These are phyloP conservation scores for Akanthomyces dipterigenus DNA, from an alignment of 2,329 filamentous ascomycete genomes.

Conservation along the genomic window DNA sequence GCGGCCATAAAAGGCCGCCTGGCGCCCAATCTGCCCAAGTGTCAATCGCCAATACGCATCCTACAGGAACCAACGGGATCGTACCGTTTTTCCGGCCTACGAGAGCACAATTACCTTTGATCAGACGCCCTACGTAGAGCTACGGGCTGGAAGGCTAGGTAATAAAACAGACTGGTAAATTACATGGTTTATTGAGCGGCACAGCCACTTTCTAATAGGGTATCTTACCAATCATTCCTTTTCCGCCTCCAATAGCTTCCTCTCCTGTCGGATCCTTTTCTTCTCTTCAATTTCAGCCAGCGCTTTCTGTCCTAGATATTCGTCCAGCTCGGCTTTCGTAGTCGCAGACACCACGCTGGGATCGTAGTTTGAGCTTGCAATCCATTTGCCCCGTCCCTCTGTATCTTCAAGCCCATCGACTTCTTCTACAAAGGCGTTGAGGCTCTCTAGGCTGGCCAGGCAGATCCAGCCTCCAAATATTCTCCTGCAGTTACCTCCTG, in stretches of 20 bases:
- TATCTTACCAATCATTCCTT: too few species aligned
- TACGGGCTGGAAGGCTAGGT: too few species aligned
- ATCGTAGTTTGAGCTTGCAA: neutral
- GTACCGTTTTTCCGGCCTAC: too few species aligned
- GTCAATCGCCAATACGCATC: too few species aligned
- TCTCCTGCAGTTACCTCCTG: neutral
- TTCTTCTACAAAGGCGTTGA: neutral
- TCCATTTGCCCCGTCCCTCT: neutral
- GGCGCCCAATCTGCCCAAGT: too few species aligned
- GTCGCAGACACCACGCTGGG: neutral
- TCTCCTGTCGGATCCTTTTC: constrained; percentile 1
- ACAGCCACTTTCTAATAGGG: too few species aligned
- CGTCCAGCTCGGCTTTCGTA: constrained; percentile 4
- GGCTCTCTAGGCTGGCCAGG: constrained; percentile 4
- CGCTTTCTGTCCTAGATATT: neutral
- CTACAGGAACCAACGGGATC: too few species aligned
- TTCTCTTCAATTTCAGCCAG: neutral
- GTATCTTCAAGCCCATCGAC: constrained; percentile 2
- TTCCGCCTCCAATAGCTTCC: neutral
- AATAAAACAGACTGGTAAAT: too few species aligned
- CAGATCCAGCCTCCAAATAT: constrained; percentile 8
- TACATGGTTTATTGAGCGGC: too few species aligned
- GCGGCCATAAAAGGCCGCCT: too few species aligned
- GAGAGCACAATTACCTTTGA: too few species aligned
- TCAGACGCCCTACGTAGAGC: too few species aligned